phyloP scores from a whole-genome alignment of 768 basidiomycete genomes.

The Mycena alexandri region DNA sequence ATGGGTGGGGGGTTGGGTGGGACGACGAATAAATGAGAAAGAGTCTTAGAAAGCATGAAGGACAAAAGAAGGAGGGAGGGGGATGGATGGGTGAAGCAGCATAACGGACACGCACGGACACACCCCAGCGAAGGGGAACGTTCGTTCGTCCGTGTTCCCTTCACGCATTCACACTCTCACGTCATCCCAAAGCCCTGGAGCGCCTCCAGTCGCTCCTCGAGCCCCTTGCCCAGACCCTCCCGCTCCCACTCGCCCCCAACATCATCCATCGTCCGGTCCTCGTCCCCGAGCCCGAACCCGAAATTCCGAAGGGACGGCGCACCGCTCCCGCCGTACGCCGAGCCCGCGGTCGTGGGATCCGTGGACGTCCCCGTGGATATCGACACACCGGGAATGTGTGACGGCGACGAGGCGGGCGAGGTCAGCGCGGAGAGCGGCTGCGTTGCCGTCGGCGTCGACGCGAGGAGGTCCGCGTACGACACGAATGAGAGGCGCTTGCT shows the following conservation, averaged over 20 bases:
- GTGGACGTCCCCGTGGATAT: conserved; percentile 31
- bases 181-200: conserved; percentile 44
- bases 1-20: neutral
- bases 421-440: conserved; percentile 82
- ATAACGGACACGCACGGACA: neutral
- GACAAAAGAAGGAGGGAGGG: too few relatives aligned
- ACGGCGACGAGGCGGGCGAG: conserved; percentile 70
- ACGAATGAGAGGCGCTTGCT: conserved; percentile 89
- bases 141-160: neutral
- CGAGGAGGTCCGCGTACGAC: conserved; percentile 87
- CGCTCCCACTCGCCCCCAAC: conserved; percentile 90
- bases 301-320: conserved; percentile 46
- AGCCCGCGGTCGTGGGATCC: conserved; percentile 46
- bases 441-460: conserved; percentile 79
- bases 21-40: neutral
- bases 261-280: conserved; percentile 62
- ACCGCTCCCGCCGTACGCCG: conserved; percentile 39
- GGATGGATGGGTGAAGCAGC: neutral
- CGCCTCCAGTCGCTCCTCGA: conserved; percentile 86
- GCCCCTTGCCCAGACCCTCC: conserved; percentile 83
- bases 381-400: conserved; percentile 75
- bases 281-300: conserved; percentile 33
- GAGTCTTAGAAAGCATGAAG: neutral
- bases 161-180: neutral
- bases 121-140: neutral